Evolutionary conservation across 2,329 filamentous ascomycete species (phyloP).

Genomic region (Nemania abortiva): DNA sequence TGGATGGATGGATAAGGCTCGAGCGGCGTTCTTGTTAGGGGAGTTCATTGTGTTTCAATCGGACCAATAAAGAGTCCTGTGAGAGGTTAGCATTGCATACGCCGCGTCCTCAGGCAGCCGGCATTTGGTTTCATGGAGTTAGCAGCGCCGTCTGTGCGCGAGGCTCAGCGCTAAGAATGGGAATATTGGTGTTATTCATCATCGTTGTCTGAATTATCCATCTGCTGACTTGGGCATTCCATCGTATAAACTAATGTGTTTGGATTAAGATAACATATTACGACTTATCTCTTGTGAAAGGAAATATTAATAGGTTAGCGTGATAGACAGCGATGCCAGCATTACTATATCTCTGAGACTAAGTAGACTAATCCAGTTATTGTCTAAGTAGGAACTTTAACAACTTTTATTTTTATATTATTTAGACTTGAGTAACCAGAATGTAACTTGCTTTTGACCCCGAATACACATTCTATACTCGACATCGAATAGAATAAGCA

Average conservation of each 20-base stretch:
- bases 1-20: slow-evolving; percentile 2
- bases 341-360: too few species aligned
- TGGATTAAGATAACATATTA: not conserved
- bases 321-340: too few species aligned
- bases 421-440: too few species aligned
- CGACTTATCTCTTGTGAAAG: too few species aligned
- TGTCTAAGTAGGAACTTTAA: too few species aligned
- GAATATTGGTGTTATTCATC: not conserved
- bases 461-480: too few species aligned
- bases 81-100: slow-evolving; percentile 8
- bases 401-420: too few species aligned
- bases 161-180: not conserved
- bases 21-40: slow-evolving; percentile 6
- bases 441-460: too few species aligned
- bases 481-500: too few species aligned
- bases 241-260: not conserved
- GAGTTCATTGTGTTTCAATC: slow-evolving; percentile 6
- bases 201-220: not conserved
- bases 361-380: too few species aligned
- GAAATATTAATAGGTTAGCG: too few species aligned
- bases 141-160: too few species aligned
- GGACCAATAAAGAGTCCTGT: not conserved
- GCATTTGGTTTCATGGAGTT: not conserved
- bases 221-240: not conserved
- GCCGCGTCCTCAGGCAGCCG: not conserved